Evolutionary conservation across 257 asterid species (phyloP), one percentile per base, ranked within the genome.

Genomic region (Schizonepeta tenuifolia): DNA sequence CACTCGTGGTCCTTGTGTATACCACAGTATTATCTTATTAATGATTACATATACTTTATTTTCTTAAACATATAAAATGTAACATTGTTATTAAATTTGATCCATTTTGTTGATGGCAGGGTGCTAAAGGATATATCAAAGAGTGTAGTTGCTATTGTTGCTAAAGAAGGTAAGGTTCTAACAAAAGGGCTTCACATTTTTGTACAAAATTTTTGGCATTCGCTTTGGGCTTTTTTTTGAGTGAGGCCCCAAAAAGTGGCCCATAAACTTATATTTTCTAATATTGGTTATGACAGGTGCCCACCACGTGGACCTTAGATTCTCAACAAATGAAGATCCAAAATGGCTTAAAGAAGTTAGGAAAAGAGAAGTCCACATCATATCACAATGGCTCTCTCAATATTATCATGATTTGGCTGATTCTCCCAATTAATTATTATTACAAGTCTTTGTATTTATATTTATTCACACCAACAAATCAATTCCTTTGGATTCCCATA

Each of bases 221-320:
- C 15, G 1, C 9, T 12, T 60, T 68, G 62, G 62, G 63, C 61
- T 43, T 43, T 6, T 1, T 59, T 58, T 0, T 22, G 38, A 21
- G 5, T 9, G 10, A 33, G 36, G 24, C 17, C 76, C 36, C 40
- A 43, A 4, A 55, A 22, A n/a, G 1, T 3, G 38, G 55, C 62
- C 63, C 26, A 53, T 11, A 43, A 7, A n/a, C n/a, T n/a, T n/a
- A n/a, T n/a, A n/a, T n/a, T n/a, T n/a, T n/a, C n/a, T n/a, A n/a
- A n/a, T n/a, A n/a, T n/a, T n/a, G n/a, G n/a, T n/a, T n/a, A n/a
- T 24, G 26, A 24, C 5, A 43, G 96, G 96, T 46, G 97, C 97
- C 9, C 98, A 93, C 75, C 98, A 93, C 49, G 90, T 89, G 64
- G 98, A 93, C 79, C 89, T 93, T 14, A 80, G 98, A 74, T 89